These are phyloP conservation scores for Alternaria novae-zelandiae DNA, from an alignment of 2,329 filamentous ascomycete species.

Conservation along the genomic window DNA sequence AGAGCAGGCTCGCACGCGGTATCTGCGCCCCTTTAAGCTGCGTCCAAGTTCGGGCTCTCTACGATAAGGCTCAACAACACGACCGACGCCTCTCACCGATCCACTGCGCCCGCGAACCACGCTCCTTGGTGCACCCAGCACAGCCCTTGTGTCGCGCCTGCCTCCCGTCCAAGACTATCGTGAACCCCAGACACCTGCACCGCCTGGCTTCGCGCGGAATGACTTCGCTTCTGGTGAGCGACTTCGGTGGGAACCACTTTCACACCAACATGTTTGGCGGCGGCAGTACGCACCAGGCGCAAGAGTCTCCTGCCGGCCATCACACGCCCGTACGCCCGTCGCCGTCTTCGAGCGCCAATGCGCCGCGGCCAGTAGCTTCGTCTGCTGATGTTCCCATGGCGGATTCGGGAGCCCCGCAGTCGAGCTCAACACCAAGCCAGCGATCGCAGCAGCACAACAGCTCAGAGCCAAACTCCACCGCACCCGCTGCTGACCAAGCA, in stretches of 20 bases:
- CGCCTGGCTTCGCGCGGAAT: slow-evolving; percentile 56
- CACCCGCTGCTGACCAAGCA: slow-evolving; percentile 22
- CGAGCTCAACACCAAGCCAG: slow-evolving; percentile 38
- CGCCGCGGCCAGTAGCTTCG: slow-evolving; percentile 31
- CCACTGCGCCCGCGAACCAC: slow-evolving; percentile 17
- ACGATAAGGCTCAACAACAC: slow-evolving; percentile 35
- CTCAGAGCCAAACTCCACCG: slow-evolving; percentile 24
- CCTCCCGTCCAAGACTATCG: slow-evolving; percentile 3
- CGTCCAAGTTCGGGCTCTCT: slow-evolving; percentile 16
- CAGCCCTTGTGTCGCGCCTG: slow-evolving; percentile 20
- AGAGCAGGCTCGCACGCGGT: slow-evolving; percentile 33
- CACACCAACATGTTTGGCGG: slow-evolving; percentile 71
- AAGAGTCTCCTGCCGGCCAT: slow-evolving; percentile 46
- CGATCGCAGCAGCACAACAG: slow-evolving; percentile 32
- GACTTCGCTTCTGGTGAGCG: slow-evolving; percentile 67
- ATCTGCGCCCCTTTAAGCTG: slow-evolving; percentile 27
- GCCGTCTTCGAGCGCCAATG: slow-evolving; percentile 33
- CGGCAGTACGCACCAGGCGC: slow-evolving; percentile 52
- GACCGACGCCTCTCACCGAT: slow-evolving; percentile 21
- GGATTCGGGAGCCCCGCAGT: slow-evolving; percentile 43
- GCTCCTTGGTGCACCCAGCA: slow-evolving; percentile 16
- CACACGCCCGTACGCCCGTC: slow-evolving; percentile 44
- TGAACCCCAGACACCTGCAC: slow-evolving; percentile 8
- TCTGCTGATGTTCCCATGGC: slow-evolving; percentile 49
- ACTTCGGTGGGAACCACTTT: slow-evolving; percentile 77